Percentiles rank a stretch among this genome's conserved stretches.
Evolutionary conservation across 1,284 basidiomycete genomes (phyloP).

Genomic region (Trichosporon ovoides): DNA sequence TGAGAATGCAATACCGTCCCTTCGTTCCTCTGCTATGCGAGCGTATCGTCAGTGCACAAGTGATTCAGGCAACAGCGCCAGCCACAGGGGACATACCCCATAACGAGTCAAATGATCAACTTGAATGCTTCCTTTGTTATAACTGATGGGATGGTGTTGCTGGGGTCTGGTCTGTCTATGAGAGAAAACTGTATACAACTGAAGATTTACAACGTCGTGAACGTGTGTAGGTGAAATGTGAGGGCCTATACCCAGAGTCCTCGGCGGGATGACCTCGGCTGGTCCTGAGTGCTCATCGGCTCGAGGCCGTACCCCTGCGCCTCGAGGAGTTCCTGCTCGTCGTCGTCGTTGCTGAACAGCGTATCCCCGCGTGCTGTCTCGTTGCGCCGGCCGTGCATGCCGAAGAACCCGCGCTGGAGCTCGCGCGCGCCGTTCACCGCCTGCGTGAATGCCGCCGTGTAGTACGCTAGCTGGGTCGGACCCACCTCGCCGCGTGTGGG

Average conservation of each 20-base stretch:
- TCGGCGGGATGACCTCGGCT: neutral
- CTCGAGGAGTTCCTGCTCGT: constrained; percentile 39
- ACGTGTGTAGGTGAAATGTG: too few species aligned
- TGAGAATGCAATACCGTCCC: too few species aligned
- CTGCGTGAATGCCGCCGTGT: constrained; percentile 34
- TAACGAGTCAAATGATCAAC: too few species aligned
- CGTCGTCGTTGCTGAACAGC: constrained; percentile 27
- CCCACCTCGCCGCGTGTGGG: constrained; percentile 20
- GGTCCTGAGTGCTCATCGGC: constrained; percentile 29
- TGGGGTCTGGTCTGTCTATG: neutral
- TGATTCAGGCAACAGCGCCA: too few species aligned
- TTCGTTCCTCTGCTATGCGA: too few species aligned
- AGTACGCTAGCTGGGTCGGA: constrained; percentile 32
- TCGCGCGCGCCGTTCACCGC: constrained; percentile 34
- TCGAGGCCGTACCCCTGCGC: constrained; percentile 41
- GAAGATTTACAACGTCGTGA: neutral
- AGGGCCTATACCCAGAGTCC: constrained; percentile 5
- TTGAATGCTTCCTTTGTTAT: neutral
- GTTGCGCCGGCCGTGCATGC: constrained; percentile 27
- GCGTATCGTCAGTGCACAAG: too few species aligned
- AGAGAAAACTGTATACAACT: constrained; percentile 1
- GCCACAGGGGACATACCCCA: too few species aligned
- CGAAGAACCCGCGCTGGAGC: constrained; percentile 42
- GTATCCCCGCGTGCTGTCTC: constrained; percentile 19
- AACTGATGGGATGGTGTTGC: neutral